Conservation (phyloP, 352 stramenopile genomes). For the Phytophthora pisi region DNA sequence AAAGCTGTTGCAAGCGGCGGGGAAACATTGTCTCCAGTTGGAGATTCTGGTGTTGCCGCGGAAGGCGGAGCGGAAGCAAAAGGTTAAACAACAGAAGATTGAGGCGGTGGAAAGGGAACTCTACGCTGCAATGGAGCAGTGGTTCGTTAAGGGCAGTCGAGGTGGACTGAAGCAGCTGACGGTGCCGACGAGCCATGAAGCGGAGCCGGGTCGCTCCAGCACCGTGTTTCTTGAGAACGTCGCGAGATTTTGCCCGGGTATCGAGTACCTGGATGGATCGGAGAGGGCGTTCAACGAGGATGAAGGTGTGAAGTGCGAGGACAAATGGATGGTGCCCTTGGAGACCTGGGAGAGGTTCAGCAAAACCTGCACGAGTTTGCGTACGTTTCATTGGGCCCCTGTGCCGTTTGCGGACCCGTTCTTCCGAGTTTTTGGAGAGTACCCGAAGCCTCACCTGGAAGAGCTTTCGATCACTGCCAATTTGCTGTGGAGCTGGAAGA, state of each 20-base stretch:
- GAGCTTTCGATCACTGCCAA: slow-evolving; percentile 27
- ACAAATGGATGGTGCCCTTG: slow-evolving; percentile 34
- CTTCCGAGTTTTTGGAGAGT: slow-evolving; percentile 36
- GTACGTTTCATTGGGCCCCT: slow-evolving; percentile 30
- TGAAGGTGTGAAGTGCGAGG: slow-evolving; percentile 29
- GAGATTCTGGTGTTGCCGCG: slow-evolving; percentile 30
- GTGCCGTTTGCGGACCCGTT: slow-evolving; percentile 40
- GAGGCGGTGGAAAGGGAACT: slow-evolving; percentile 14
- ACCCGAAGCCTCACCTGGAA: slow-evolving; percentile 35
- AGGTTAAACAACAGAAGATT: slow-evolving; percentile 2
- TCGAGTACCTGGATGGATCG: slow-evolving; percentile 36
- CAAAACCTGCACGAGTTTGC: slow-evolving; percentile 25
- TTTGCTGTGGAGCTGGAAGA: slow-evolving; percentile 43
- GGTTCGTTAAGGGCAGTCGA: slow-evolving; percentile 13
- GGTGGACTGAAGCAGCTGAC: slow-evolving; percentile 35
- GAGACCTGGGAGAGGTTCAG: slow-evolving; percentile 35
- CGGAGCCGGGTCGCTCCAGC: slow-evolving; percentile 11
- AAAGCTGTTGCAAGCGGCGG: slow-evolving; percentile 17
- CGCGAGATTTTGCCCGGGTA: slow-evolving; percentile 22
- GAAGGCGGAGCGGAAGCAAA: slow-evolving; percentile 6
- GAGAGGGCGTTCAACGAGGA: slow-evolving; percentile 9
- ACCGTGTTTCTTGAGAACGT: slow-evolving; percentile 35
- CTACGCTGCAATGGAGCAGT: slow-evolving; percentile 25
- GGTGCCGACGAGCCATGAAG: slow-evolving; percentile 19
- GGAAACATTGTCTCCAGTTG: slow-evolving; percentile 27